Evolutionary conservation across 1,284 basidiomycete genomes (phyloP), one percentile per base, ranked within the genome.

Genomic region (Tilletia caries): DNA sequence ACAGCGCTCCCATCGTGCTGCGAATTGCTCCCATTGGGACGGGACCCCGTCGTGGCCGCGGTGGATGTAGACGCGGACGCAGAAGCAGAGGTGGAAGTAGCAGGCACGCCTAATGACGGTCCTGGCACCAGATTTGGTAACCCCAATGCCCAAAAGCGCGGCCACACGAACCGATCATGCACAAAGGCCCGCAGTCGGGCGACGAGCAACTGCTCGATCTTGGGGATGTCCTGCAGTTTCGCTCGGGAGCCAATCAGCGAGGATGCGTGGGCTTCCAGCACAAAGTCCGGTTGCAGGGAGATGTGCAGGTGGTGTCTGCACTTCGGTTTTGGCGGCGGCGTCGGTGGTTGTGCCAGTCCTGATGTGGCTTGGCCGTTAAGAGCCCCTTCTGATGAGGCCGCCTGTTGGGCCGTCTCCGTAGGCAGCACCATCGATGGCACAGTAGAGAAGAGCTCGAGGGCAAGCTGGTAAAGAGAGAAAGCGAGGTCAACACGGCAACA

Each of bases 151-250:
- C 85, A 79, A 68, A 85, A 85, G 54, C 84, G 79, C 0, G 87
- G 87, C 84, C 86, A 86, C 32, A 87, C 87, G 65, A 87, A 79
- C 3, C 84, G 83, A 68, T 87, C 86, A 70, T 85, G 84, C 20
- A 88, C 85, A 65, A 83, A 85, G 1, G 83, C 83, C 33, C 87
- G 83, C 0, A 88, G 75, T 2, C 87, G 83, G 3, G 85, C 84
- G 1, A 86, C 75, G 66, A 88, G 84, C 34, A 88, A 83, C 75
- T 88, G 87, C 72, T 88, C 87, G 50, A 88, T 85, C 76, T 88
- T 88, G 12, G 87, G 87, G 1, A 88, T 86, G 74, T 88, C 87
- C 72, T 88, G 86, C 23, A 88, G 81, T 78, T 88, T 88, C 4
- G 87, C 87, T 66, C 87, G 77, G 23, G 85, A 86, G 3, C 87